Conservation (phyloP, 2,329 filamentous ascomycete species). For the Microdochium trichocladiopsis region DNA sequence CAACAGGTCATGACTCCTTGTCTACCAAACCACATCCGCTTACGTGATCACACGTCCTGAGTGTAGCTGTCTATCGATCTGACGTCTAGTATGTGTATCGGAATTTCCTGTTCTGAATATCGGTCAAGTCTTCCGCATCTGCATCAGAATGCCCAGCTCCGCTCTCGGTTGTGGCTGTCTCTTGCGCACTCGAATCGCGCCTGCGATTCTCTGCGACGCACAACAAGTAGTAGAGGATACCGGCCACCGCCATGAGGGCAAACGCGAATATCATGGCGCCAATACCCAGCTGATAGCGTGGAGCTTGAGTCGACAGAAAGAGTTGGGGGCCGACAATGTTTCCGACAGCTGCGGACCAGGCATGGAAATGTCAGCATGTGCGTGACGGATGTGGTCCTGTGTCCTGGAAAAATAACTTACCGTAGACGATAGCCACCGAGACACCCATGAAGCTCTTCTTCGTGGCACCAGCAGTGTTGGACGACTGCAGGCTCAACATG, state of each 20-base stretch:
- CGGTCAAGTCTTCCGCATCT: neutral
- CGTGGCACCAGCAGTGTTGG: slow-evolving; percentile 62
- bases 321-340: slow-evolving; percentile 61
- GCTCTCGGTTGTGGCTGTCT: too few species aligned
- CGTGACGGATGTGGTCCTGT: neutral
- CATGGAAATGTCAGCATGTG: slow-evolving; percentile 52
- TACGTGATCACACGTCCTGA: too few species aligned
- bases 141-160: neutral
- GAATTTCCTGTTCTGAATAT: neutral
- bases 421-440: slow-evolving; percentile 19
- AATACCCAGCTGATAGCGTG: slow-evolving; percentile 48
- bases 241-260: neutral
- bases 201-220: neutral
- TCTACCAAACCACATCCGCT: too few species aligned
- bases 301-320: slow-evolving; percentile 52
- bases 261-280: slow-evolving; percentile 35
- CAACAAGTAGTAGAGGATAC: neutral
- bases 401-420: neutral
- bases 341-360: slow-evolving; percentile 54
- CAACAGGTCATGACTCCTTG: too few species aligned
- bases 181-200: neutral
- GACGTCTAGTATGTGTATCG: neutral
- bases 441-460: slow-evolving; percentile 53
- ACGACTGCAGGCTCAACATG: slow-evolving; percentile 23
- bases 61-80: too few species aligned